Evolutionary conservation across 108 stramenopile species (phyloP).

Genomic region (Nitzschia sp.): DNA sequence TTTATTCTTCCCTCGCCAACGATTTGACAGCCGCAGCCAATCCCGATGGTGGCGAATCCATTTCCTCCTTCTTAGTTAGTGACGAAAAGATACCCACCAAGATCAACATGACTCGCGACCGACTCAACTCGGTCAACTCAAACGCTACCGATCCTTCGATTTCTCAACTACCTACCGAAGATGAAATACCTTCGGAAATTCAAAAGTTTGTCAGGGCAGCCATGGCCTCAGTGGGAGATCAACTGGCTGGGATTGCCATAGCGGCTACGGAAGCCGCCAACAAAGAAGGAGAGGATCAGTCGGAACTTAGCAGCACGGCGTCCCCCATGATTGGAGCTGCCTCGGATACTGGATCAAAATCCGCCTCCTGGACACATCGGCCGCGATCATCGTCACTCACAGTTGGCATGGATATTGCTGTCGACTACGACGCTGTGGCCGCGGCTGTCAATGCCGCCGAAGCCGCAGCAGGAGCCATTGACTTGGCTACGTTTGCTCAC

Average conservation of each 20-base stretch:
- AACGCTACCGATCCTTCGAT: slow-evolving; percentile 42
- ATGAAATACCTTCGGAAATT: slow-evolving; percentile 40
- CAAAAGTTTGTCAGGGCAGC: slow-evolving; percentile 49
- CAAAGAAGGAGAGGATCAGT: slow-evolving; percentile 28
- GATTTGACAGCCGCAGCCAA: slow-evolving; percentile 61
- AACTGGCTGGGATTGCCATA: slow-evolving; percentile 46
- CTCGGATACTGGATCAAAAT: slow-evolving; percentile 16
- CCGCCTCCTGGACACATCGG: slow-evolving; percentile 17
- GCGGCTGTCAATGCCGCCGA: slow-evolving; percentile 79
- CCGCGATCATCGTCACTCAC: slow-evolving; percentile 32
- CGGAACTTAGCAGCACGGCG: slow-evolving; percentile 38
- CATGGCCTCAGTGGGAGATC: slow-evolving; percentile 47
- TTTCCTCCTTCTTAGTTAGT: slow-evolving; percentile 32
- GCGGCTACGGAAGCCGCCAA: slow-evolving; percentile 34
- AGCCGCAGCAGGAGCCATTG: slow-evolving; percentile 64
- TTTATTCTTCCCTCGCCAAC: slow-evolving; percentile 41
- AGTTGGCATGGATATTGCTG: slow-evolving; percentile 43
- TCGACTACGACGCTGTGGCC: slow-evolving; percentile 79
- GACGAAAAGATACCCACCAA: slow-evolving; percentile 35
- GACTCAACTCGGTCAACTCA: slow-evolving; percentile 55
- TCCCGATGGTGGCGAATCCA: slow-evolving; percentile 34
- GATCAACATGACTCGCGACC: slow-evolving; percentile 41
- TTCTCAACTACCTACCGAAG: slow-evolving; percentile 23
- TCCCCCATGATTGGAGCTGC: slow-evolving; percentile 46
- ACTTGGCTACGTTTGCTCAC: slow-evolving; percentile 46